Evolutionary conservation across 768 basidiomycete genomes (phyloP), one percentile per base, ranked within the genome.

Genomic region (Kwoniella sp.): DNA sequence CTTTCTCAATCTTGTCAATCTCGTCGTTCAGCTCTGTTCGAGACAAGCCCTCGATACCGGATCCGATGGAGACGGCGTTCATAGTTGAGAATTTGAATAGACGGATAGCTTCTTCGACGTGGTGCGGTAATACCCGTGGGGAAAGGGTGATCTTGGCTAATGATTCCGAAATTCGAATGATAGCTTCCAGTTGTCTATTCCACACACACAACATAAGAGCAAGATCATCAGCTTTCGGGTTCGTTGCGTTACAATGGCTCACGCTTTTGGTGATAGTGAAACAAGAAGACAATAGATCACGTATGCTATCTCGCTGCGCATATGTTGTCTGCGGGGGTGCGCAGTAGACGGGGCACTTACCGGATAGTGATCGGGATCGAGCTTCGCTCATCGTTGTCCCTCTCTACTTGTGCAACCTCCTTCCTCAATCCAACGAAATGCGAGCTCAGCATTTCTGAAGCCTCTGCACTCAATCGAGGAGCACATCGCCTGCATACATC

Each of bases 1-100:
- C 93, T 72, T 88, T 87, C 77, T 95, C 93, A 69, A 99, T 96
- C 68, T 85, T 85, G 29, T 84, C 82, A 85, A 97, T 92, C 82
- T 98, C 95, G 58, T 93, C 93, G 77, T 94, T 93, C 40, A 98
- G 82, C 71, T 93, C 92, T 2, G 89, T 88, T 47, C 94, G 86
- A 15, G 92, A 90, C 63, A 98, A 83, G 0, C 96, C 96, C 71
- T 98, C 96, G 19, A 89, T 88, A 30, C 91, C 89, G 13, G 62
- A 64, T 13, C 96, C 94, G 0, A 93, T 92, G 13, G 90, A 89
- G 26, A 98, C 94, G 25, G 96, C 96, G 78, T 98, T 93, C 95
- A 99, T 98, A 2, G 96, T 98, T 9, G 94, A 97, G 82, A 88
- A 94, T 76, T 95, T 98, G 88, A 99, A 99, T 46, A 99, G 81